Percentiles rank a stretch among this genome's conserved stretches.
phyloP scores from a whole-genome alignment of 768 basidiomycete species.

The Lentinula edodes region DNA sequence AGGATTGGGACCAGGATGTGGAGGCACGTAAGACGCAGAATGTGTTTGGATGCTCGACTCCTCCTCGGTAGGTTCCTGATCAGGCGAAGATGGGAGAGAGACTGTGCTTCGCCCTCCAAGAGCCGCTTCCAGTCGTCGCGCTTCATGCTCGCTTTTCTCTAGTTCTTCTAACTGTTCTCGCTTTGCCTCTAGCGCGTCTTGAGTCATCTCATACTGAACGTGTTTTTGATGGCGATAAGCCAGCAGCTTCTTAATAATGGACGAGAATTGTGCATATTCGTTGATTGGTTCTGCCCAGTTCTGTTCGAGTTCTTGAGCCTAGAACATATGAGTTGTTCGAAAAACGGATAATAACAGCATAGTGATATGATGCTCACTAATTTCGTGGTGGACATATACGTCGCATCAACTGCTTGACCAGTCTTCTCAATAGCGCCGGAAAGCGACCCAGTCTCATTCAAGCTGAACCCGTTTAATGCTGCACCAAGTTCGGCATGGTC shows the following conservation, averaged over 20 bases:
- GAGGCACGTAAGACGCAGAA: conserved; percentile 51
- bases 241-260: conserved; percentile 91
- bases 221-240: conserved; percentile 97
- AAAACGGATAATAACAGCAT: background rate
- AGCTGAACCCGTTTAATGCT: conserved; percentile 86
- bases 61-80: conserved; percentile 21
- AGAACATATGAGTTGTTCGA: conserved; percentile 4
- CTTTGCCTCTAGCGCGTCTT: conserved; percentile 82
- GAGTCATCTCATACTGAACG: conserved; percentile 95
- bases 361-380: conserved; percentile 47
- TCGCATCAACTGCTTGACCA: conserved; percentile 92
- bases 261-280: conserved; percentile 92
- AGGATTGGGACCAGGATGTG: conserved; percentile 77
- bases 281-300: conserved; percentile 95
- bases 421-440: conserved; percentile 92
- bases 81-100: conserved; percentile 17
- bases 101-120: conserved; percentile 49
- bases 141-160: conserved; percentile 90
- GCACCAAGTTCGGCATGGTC: conserved; percentile 92
- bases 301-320: conserved; percentile 94
- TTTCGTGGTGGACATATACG: conserved; percentile 87
- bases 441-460: conserved; percentile 73
- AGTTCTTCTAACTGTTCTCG: conserved; percentile 82
- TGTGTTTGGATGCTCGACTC: conserved; percentile 22
- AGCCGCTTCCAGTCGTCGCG: conserved; percentile 83